Base-by-base conservation (phyloP, 2,329 filamentous ascomycete species). In the Claviceps sp. region DNA sequence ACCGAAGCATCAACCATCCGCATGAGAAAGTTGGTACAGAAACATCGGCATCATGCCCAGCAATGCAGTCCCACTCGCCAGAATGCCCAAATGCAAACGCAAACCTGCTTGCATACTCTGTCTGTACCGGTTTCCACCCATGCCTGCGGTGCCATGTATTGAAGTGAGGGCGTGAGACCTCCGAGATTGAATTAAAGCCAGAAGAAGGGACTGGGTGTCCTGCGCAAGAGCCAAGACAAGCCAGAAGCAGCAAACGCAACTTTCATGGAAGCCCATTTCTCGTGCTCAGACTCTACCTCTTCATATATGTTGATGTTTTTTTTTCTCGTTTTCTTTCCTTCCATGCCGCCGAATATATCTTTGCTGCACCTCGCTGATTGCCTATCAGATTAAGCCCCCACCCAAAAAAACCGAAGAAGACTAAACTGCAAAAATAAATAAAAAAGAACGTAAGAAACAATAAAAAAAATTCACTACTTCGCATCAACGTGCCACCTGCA, bases 1-100 rank as follows among this genome's bases (percentile, higher is more conserved):
- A n/a, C 11, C 11, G 22, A 24, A 26, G 7, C 42, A 40, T 30
- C 30, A 11, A 24, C 41, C 19, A 22, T 24, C 24, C 10, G n/a
- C 19, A 50, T 24, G 14, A 40, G 19, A 16, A 1, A 39, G 5
- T 50, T 19, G 19, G n/a, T 30, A 6, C 42, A 19, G 10, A 50
- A 43, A 30, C 14, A 11, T 17, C 30, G 22, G 49, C 14, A 5
- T 30, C n/a, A 47, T 47, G 30, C 43, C 24, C 51, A 53, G 48
- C 24, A 47, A 47, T 48, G 47, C 47, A 52, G 43, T 43, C 51
- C 45, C 38, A 42, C 39, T 47, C 51, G 43, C 51, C 51, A 39
- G 43, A 10, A 38, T 50, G 37, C 30, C 10, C 43, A 47, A 22
- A 22, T 50, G 37, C 40, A 42, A 43, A 30, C 30, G 37, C n/a